phyloP scores from a whole-genome alignment of 1,284 basidiomycete species.

The Naganishia albida region DNA sequence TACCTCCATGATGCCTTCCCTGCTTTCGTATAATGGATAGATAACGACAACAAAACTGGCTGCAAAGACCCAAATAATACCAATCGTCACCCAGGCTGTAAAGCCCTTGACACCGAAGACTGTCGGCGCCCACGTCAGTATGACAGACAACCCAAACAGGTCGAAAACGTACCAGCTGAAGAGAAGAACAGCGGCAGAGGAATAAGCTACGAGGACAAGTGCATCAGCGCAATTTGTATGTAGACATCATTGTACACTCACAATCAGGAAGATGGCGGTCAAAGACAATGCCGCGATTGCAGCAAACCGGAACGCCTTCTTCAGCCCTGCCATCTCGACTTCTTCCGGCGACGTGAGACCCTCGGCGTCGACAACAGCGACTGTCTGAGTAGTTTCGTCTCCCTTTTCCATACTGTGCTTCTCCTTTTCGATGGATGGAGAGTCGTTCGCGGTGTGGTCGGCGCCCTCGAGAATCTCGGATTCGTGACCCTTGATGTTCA shows the following conservation, averaged over 20 bases:
- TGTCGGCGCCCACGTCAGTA: conserved; percentile 6
- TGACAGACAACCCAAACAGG: not conserved
- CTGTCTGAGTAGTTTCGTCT: conserved; percentile 7
- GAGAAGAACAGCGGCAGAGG: conserved; percentile 83
- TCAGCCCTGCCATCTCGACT: conserved; percentile 63
- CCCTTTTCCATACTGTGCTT: conserved; percentile 56
- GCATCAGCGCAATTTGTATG: not conserved
- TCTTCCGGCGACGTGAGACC: conserved; percentile 20
- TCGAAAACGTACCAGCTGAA: conserved; percentile 54
- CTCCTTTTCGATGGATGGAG: conserved; percentile 44
- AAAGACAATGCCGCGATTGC: conserved; percentile 68
- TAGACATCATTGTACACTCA: conserved; percentile 51
- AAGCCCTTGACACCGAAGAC: conserved; percentile 69
- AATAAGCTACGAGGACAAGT: conserved; percentile 66
- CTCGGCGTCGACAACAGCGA: conserved; percentile 24
- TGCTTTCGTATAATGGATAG: conserved; percentile 75
- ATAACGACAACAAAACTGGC: conserved; percentile 73
- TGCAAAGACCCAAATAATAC: conserved; percentile 78
- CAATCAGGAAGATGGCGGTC: conserved; percentile 53
- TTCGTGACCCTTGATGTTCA: conserved; percentile 59
- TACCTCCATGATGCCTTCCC: conserved; percentile 25
- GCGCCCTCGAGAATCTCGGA: conserved; percentile 35
- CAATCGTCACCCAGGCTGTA: conserved; percentile 65
- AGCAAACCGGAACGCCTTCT: conserved; percentile 75
- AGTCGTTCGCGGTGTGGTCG: conserved; percentile 30